These are phyloP conservation scores for Puccinia hordei DNA, from an alignment of 1,284 basidiomycete species.

Conservation along the genomic window DNA sequence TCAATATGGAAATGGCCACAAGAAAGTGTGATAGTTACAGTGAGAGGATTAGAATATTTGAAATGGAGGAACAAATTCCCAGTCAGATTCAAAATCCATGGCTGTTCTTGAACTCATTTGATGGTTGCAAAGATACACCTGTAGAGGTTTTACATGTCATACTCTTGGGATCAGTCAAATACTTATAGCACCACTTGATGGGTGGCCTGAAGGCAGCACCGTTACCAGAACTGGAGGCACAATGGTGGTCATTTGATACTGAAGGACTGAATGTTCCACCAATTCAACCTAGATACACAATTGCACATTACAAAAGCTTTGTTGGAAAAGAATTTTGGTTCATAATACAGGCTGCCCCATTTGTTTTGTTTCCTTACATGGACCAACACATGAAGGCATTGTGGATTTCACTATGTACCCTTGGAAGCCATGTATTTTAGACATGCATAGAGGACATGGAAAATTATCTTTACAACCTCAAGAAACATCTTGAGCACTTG, in stretches of 20 bases:
- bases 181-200: too few species aligned
- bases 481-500: background rate
- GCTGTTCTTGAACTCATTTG: too few species aligned
- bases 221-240: background rate
- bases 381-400: background rate
- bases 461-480: slow-evolving; percentile 54
- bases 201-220: background rate
- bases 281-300: background rate
- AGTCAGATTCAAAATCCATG: too few species aligned
- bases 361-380: background rate
- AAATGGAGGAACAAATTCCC: too few species aligned
- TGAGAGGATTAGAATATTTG: too few species aligned
- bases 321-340: background rate
- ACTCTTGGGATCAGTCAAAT: too few species aligned
- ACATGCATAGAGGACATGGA: too few species aligned
- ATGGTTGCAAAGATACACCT: too few species aligned
- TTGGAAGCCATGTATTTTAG: background rate
- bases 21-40: too few species aligned
- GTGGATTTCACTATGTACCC: background rate
- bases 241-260: background rate
- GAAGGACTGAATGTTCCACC: background rate
- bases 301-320: background rate
- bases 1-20: too few species aligned
- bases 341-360: background rate
- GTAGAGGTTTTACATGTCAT: too few species aligned